Percentiles rank a stretch among this genome's conserved stretches.
Evolutionary conservation across 2,329 filamentous ascomycete species (phyloP).

Genomic region (Cercospora nicotianae): DNA sequence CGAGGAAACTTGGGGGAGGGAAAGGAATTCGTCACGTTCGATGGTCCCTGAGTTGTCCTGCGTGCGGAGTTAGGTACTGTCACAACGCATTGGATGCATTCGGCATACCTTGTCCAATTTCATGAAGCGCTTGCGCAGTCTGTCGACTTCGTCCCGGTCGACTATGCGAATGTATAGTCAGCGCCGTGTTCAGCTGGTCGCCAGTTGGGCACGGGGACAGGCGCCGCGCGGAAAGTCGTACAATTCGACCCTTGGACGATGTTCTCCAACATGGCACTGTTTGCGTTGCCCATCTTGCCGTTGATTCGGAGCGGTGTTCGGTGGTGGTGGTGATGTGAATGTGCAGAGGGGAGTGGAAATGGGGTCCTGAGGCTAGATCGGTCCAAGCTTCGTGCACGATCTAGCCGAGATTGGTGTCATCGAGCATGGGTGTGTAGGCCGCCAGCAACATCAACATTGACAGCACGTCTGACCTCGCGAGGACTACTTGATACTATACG

Average conservation of each 20-base stretch:
- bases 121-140: conserved; percentile 96
- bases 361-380: conserved; percentile 8
- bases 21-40: conserved; percentile 97
- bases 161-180: conserved; percentile 56
- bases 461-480: background rate
- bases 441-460: conserved; percentile 12
- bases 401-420: conserved; percentile 5
- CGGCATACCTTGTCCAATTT: conserved; percentile 87
- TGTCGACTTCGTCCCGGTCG: conserved; percentile 94
- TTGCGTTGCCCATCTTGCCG: conserved; percentile 55
- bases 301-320: background rate
- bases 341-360: background rate
- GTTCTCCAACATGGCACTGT: conserved; percentile 77
- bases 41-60: conserved; percentile 98
- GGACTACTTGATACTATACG: background rate
- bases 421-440: conserved; percentile 2
- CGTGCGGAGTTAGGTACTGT: conserved; percentile 9
- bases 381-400: background rate
- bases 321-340: background rate
- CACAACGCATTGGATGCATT: background rate
- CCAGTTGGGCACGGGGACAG: background rate
- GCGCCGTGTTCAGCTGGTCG: conserved; percentile 12
- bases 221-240: conserved; percentile 49
- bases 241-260: conserved; percentile 97
- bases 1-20: conserved; percentile 93